A percentile compares a stretch with the other conserved stretches of the same genome.
Evolutionary conservation across 2,329 filamentous ascomycete species (phyloP).

Genomic region (Aspergillus uvarum): DNA sequence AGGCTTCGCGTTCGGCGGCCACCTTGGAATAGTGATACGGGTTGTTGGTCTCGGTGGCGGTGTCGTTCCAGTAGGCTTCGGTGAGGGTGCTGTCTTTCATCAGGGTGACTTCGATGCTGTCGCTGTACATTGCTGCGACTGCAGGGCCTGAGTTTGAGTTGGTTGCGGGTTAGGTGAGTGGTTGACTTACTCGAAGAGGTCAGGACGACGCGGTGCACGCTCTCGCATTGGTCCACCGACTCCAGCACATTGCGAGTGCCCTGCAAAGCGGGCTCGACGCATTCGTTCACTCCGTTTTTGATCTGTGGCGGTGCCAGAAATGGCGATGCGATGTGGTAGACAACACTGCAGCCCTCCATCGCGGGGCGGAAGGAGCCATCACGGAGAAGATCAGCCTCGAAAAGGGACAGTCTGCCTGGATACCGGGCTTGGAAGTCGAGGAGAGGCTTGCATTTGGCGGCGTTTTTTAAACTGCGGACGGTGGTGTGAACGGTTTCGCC

Average conservation of each 20-base stretch:
- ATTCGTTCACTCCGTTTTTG: constrained; percentile 25
- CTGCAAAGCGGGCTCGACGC: constrained; percentile 28
- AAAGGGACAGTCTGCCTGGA: constrained; percentile 22
- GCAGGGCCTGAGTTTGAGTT: too few species aligned
- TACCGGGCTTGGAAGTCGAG: constrained; percentile 17
- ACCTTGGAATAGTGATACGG: constrained; percentile 31
- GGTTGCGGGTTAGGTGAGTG: too few species aligned
- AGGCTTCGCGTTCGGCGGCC: constrained; percentile 28
- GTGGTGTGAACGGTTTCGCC: constrained; percentile 16
- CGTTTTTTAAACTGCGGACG: constrained; percentile 17
- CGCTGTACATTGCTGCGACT: constrained; percentile 27
- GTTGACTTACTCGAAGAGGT: constrained; percentile 23
- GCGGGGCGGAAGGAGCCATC: constrained; percentile 30
- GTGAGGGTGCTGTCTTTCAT: constrained; percentile 21
- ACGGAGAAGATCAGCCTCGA: constrained; percentile 32
- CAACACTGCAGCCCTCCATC: constrained; percentile 29
- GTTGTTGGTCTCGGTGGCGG: constrained; percentile 26
- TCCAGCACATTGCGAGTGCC: constrained; percentile 28
- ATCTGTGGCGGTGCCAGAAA: constrained; percentile 30
- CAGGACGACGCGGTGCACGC: constrained; percentile 27
- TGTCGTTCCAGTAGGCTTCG: constrained; percentile 25
- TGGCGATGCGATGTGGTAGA: constrained; percentile 39
- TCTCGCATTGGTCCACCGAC: constrained; percentile 22
- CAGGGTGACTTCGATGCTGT: constrained; percentile 25
- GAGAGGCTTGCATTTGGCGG: constrained; percentile 18